Conservation (phyloP, 2,329 filamentous ascomycete genomes). For the Exserohilum turcica region DNA sequence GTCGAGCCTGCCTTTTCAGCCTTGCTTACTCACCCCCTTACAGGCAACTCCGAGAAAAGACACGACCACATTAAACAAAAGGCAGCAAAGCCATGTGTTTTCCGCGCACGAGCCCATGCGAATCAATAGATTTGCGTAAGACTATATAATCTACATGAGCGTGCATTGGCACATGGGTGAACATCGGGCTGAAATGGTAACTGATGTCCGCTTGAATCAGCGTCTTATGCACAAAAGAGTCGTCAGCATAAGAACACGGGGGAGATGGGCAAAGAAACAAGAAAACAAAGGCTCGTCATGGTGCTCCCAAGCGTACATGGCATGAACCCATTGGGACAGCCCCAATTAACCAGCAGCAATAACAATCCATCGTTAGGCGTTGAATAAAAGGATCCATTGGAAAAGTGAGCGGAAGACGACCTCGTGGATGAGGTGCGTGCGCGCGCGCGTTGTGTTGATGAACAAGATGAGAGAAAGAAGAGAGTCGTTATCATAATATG, state of each 20-base stretch:
- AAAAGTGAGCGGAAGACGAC: slow-evolving; percentile 5
- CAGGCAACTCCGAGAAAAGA: no score
- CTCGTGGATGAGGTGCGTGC: background rate
- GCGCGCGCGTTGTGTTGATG: background rate
- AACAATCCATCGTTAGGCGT: slow-evolving; percentile 12
- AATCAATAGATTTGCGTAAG: slow-evolving; percentile 18
- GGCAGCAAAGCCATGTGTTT: background rate
- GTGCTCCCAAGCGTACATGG: no score
- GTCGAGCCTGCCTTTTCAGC: no score
- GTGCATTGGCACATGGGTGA: slow-evolving; percentile 24
- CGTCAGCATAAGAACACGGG: no score
- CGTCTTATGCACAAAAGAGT: no score
- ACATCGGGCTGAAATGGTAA: slow-evolving; percentile 9
- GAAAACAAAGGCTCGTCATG: background rate
- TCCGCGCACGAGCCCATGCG: slow-evolving; percentile 34
- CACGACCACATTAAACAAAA: no score
- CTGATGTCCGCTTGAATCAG: background rate
- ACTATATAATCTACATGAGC: slow-evolving; percentile 22
- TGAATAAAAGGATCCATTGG: background rate
- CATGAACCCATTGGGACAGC: slow-evolving; percentile 1
- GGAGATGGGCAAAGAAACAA: background rate
- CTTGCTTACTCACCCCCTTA: no score
- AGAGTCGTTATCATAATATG: slow-evolving; percentile 37
- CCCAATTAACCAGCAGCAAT: slow-evolving; percentile 28
- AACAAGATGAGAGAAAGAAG: slow-evolving; percentile 19